Conservation (phyloP, 352 stramenopile genomes). For the Phytophthora hibernalis region DNA sequence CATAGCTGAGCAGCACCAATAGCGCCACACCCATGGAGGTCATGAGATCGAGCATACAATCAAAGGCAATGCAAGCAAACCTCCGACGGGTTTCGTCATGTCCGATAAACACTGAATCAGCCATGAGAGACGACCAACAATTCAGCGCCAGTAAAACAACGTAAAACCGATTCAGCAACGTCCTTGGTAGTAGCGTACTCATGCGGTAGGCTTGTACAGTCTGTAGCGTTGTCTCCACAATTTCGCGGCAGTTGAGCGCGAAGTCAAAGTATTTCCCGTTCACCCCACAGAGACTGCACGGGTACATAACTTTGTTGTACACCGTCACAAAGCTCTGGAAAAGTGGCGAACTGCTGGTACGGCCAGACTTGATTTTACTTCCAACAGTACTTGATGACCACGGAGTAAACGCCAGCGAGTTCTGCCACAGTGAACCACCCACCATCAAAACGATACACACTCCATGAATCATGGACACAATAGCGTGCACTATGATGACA, state of each 20-base stretch:
- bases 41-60: constrained; percentile 33
- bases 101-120: constrained; percentile 14
- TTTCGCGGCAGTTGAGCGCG: constrained; percentile 25
- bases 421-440: constrained; percentile 11
- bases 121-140: constrained; percentile 29
- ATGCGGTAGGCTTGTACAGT: constrained; percentile 38
- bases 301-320: constrained; percentile 12
- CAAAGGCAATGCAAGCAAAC: constrained; percentile 31
- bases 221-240: constrained; percentile 36
- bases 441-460: constrained; percentile 30
- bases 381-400: constrained; percentile 14
- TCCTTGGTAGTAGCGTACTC: constrained; percentile 30
- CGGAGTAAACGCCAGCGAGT: constrained; percentile 19
- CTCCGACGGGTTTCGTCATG: constrained; percentile 14
- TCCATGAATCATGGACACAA: constrained; percentile 32
- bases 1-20: constrained; percentile 20
- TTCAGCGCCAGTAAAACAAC: constrained; percentile 34
- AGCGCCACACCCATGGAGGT: constrained; percentile 25
- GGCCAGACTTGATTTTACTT: background rate
- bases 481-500: constrained; percentile 32
- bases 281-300: constrained; percentile 26
- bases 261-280: constrained; percentile 35
- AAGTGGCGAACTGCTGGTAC: constrained; percentile 3
- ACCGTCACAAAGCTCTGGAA: constrained; percentile 2
- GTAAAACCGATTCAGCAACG: constrained; percentile 42